Base-by-base conservation (phyloP, 75 land plant species). In the Picea glauca region DNA sequence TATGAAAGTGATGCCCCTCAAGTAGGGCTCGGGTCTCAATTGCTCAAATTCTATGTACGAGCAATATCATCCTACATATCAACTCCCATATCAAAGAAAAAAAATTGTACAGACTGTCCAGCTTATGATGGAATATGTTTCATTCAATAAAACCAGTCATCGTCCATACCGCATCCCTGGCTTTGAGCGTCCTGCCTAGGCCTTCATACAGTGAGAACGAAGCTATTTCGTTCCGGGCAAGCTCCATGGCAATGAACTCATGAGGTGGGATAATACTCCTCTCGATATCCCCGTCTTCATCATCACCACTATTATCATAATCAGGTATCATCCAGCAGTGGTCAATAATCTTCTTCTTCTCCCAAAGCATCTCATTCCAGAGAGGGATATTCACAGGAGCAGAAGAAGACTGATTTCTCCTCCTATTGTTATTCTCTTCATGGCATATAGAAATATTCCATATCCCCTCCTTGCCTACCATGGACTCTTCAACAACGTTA, bases 141-240 rank as follows among this genome's bases (percentile, higher is more conserved):
- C 46, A 83, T 76, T 87, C 96, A 13, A 92, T 33, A 77, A 92
- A 94, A 15, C 96, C 94, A 12, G 96, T 94, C 60, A 79, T 80
- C 50, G 79, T 82, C 54, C 82, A 86, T 8, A 94, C 89, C 2
- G 94, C 92, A 77, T 92, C 96, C 59, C 96, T 81, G 12, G 94
- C 96, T 58, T 94, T 94, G 58, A 94, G 80, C 0, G 96, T 94
- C 68, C 94, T 87, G 15, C 96, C 96, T 20, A 74, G 88, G 1
- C 94, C 96, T 82, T 94, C 96, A 58, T 80, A 83, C 3, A 92
- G 87, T 26, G 96, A 94, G 33, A 87, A 94, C 1, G 94, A 83
- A 3, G 90, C 82, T 21, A 78, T 85, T 26, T 88, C 85, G 79
- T 82, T 86, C 75, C 83, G 38, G 1, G 88, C 90, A 23, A 85